Conservation (phyloP, 768 basidiomycete species). For the Mycena chlorophos region DNA sequence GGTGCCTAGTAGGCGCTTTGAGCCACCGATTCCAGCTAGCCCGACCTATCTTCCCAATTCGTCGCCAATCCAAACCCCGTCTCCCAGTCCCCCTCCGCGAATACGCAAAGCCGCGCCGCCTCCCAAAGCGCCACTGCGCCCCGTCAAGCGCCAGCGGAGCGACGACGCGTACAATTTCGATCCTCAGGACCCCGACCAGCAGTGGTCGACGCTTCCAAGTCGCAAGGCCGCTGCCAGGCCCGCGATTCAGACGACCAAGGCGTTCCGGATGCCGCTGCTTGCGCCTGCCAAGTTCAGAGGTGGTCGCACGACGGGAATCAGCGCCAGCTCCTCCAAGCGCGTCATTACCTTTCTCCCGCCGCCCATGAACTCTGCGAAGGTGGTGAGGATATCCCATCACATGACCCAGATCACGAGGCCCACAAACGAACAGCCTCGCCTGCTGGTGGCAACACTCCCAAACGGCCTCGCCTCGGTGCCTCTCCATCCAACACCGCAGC, state of each 20-base stretch:
- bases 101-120: slow-evolving; percentile 3
- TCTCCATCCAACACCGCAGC: slow-evolving; percentile 6
- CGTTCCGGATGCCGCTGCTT: slow-evolving; percentile 15
- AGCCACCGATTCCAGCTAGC: slow-evolving; percentile 18
- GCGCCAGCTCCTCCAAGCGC: slow-evolving; percentile 12
- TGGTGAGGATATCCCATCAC: background rate
- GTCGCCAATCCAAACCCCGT: slow-evolving; percentile 5
- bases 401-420: background rate
- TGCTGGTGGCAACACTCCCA: slow-evolving; percentile 2
- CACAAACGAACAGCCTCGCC: background rate
- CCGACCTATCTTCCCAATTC: background rate
- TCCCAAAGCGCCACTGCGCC: slow-evolving; percentile 3
- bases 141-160: slow-evolving; percentile 8
- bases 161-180: slow-evolving; percentile 32
- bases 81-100: slow-evolving; percentile 16
- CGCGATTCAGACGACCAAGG: slow-evolving; percentile 9
- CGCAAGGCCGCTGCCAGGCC: slow-evolving; percentile 30
- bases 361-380: slow-evolving; percentile 13
- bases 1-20: slow-evolving; percentile 23
- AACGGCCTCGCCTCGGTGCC: slow-evolving; percentile 18
- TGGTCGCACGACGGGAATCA: slow-evolving; percentile 7
- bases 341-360: slow-evolving; percentile 21
- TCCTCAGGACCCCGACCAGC: slow-evolving; percentile 33
- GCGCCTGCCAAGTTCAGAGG: slow-evolving; percentile 6
- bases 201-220: slow-evolving; percentile 39